A percentile compares a stretch with the other conserved stretches of the same genome.
phyloP scores from a whole-genome alignment of 331 rosid species.

The Saraca asoca region DNA sequence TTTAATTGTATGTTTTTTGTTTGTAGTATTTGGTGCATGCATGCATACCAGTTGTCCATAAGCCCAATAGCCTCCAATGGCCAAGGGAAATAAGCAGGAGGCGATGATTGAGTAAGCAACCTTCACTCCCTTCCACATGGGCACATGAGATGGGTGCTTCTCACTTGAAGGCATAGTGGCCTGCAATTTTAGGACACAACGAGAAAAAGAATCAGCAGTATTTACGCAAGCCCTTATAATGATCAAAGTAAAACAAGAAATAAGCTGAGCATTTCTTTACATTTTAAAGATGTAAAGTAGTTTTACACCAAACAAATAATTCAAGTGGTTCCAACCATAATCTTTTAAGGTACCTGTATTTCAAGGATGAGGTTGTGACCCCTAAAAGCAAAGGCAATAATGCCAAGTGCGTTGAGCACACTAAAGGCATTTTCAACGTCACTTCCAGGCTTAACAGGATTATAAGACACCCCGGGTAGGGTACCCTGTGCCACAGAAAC shows the following conservation, averaged over 20 bases:
- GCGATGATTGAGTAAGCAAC: conserved; percentile 67
- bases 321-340: no score
- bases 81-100: conserved; percentile 70
- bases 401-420: conserved; percentile 72
- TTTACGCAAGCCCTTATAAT: no score
- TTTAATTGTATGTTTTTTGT: no score
- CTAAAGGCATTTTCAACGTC: conserved; percentile 36
- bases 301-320: no score
- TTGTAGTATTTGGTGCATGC: no score
- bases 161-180: conserved; percentile 91
- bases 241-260: no score
- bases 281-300: no score
- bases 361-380: conserved; percentile 88
- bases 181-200: conserved; percentile 37
- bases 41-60: conserved; percentile 67
- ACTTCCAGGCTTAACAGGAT: conserved; percentile 36
- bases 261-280: no score
- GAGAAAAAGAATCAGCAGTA: no score
- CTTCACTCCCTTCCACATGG: conserved; percentile 88
- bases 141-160: conserved; percentile 83
- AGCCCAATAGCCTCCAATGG: conserved; percentile 94
- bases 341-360: conserved; percentile 68
- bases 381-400: conserved; percentile 78
- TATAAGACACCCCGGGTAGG: conserved; percentile 52
- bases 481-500: conserved; percentile 62